Evolutionary conservation across 2,329 filamentous ascomycete genomes (phyloP).

Genomic region (Xylaria sp.): DNA sequence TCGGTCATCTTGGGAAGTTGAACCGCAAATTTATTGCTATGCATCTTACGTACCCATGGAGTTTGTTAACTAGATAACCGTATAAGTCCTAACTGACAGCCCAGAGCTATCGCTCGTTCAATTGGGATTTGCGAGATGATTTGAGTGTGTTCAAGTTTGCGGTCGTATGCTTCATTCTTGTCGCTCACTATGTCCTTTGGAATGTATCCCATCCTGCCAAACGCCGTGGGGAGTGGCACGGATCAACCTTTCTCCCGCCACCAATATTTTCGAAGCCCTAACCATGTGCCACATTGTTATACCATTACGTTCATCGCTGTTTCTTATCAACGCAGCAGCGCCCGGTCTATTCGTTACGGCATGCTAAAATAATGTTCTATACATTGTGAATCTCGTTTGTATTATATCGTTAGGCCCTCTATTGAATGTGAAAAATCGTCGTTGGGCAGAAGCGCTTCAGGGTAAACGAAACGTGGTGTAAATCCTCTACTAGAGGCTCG

Average conservation of each 20-base stretch:
- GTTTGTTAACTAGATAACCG: neutral
- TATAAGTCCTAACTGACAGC: neutral
- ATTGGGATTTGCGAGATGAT: neutral
- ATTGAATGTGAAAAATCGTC: too few species aligned
- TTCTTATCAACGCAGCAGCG: neutral
- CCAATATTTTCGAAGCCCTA: slow-evolving; percentile 24
- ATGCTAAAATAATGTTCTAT: too few species aligned
- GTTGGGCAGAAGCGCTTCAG: too few species aligned
- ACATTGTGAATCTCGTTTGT: too few species aligned
- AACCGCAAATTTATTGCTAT: neutral
- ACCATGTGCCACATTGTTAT: neutral
- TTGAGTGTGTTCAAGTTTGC: neutral
- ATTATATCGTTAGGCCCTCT: too few species aligned
- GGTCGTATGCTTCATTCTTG: neutral
- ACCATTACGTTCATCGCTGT: neutral
- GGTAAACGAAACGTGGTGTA: too few species aligned
- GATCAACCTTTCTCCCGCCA: slow-evolving; percentile 35
- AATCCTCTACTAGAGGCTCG: too few species aligned
- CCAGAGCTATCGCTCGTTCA: neutral
- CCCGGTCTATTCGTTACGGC: neutral
- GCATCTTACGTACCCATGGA: neutral
- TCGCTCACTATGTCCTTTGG: slow-evolving; percentile 3
- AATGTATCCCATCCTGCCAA: slow-evolving; percentile 3
- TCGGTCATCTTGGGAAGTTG: neutral
- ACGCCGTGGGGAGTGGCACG: slow-evolving; percentile 17